phyloP scores from a whole-genome alignment of 2,329 filamentous ascomycete species.

The Exophiala aquamarina region DNA sequence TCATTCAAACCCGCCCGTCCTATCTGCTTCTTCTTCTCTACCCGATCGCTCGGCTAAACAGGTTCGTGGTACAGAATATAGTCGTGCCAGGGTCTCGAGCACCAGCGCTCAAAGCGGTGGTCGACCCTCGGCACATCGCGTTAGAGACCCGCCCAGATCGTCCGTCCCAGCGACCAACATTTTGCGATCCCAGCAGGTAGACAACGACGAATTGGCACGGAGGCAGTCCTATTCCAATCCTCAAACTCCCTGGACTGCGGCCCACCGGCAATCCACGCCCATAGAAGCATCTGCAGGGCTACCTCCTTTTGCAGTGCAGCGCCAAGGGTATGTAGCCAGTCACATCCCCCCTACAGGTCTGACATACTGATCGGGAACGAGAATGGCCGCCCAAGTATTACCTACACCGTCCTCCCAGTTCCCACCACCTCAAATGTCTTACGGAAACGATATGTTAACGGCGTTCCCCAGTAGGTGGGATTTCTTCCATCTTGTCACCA shows the following conservation, averaged over 20 bases:
- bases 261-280: slow-evolving; percentile 2
- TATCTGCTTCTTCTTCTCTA: slow-evolving; percentile 13
- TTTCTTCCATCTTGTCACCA: background rate
- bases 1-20: slow-evolving; percentile 13
- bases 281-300: slow-evolving; percentile 6
- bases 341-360: background rate
- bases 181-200: slow-evolving; percentile 12
- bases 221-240: slow-evolving; percentile 7
- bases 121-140: slow-evolving; percentile 3
- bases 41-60: slow-evolving; percentile 13
- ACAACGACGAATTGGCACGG: slow-evolving; percentile 1
- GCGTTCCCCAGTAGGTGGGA: slow-evolving; percentile 8
- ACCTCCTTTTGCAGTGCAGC: slow-evolving; percentile 13
- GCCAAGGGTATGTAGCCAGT: slow-evolving; percentile 16
- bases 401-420: slow-evolving; percentile 14
- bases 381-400: slow-evolving; percentile 24
- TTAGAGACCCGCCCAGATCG: slow-evolving; percentile 10
- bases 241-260: slow-evolving; percentile 11
- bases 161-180: slow-evolving; percentile 2
- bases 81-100: slow-evolving; percentile 12
- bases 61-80: slow-evolving; percentile 13
- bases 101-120: slow-evolving; percentile 14
- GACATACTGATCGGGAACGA: slow-evolving; percentile 6
- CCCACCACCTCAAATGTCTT: slow-evolving; percentile 12
- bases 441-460: slow-evolving; percentile 13